Conservation (phyloP, 139 green algal species). For the Picochlorum sp. region DNA sequence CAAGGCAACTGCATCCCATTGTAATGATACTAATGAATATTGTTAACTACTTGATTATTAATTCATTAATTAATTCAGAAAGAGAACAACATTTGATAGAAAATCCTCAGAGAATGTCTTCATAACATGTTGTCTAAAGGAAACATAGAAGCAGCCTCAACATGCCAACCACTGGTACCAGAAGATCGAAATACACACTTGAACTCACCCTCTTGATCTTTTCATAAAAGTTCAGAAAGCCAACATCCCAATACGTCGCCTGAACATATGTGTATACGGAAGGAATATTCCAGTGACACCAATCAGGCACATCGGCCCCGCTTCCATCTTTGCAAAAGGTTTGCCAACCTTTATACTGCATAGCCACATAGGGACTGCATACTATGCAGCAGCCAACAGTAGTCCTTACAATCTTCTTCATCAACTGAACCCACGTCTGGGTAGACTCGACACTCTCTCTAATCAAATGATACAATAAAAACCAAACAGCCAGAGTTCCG, state of each 20-base stretch:
- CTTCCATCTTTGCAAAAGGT: constrained; percentile 19
- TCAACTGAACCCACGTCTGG: background rate
- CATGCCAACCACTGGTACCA: no score
- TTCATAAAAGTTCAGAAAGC: constrained; percentile 61
- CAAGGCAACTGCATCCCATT: no score
- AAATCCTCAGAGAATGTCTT: no score
- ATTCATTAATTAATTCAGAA: no score
- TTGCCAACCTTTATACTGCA: constrained; percentile 23
- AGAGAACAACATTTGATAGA: no score
- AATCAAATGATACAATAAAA: constrained; percentile 9
- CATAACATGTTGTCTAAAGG: no score
- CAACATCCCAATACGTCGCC: constrained; percentile 76
- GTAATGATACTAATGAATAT: no score
- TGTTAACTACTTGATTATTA: no score
- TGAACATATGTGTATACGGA: constrained; percentile 75
- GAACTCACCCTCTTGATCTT: constrained; percentile 36
- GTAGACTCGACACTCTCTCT: background rate
- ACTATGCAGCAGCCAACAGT: constrained; percentile 1
- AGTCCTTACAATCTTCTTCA: background rate
- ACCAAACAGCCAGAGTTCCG: constrained; percentile 22
- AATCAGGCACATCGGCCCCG: constrained; percentile 17
- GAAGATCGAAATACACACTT: no score
- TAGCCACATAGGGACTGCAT: constrained; percentile 5
- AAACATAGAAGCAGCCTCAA: no score
- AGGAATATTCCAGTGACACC: constrained; percentile 45